Evolutionary conservation across 495 filamentous ascomycete genomes (phyloP).

Genomic region (Aspergillus coremiiformis): DNA sequence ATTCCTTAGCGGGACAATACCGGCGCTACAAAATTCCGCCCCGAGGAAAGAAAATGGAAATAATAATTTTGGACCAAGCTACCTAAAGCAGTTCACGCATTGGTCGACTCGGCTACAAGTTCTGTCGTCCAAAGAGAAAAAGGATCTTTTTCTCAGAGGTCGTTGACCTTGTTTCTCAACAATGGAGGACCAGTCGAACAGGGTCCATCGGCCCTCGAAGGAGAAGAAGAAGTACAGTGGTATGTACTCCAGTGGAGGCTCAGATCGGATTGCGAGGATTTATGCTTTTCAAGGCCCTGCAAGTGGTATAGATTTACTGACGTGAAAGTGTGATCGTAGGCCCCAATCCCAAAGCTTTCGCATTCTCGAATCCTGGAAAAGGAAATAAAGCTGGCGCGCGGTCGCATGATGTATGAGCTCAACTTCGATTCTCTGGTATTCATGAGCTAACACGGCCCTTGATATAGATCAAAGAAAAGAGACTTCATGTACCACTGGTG

Average conservation of each 20-base stretch:
- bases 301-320: neutral
- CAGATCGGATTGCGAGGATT: neutral
- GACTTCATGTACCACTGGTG: conserved; percentile 89
- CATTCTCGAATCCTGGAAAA: conserved; percentile 76
- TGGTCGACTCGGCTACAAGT: conserved; percentile 12
- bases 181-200: conserved; percentile 82
- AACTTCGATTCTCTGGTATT: neutral
- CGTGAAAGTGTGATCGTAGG: conserved; percentile 37
- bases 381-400: conserved; percentile 76
- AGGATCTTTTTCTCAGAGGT: conserved; percentile 24
- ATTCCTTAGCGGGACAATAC: neutral
- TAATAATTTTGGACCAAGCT: conserved; percentile 32
- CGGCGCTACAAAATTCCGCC: conserved; percentile 23
- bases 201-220: conserved; percentile 78
- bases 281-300: neutral
- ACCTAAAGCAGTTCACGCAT: conserved; percentile 9
- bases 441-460: conserved; percentile 4
- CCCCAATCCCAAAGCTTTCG: conserved; percentile 87
- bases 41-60: conserved; percentile 25
- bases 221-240: conserved; percentile 78
- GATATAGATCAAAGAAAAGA: conserved; percentile 79
- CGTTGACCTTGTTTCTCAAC: conserved; percentile 23
- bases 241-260: conserved; percentile 19
- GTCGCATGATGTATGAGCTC: conserved; percentile 72
- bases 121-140: conserved; percentile 8